Evolutionary conservation across 2,329 filamentous ascomycete species (phyloP), one percentile per base, ranked within the genome.

Genomic region (Ambrosiella beaveri): DNA sequence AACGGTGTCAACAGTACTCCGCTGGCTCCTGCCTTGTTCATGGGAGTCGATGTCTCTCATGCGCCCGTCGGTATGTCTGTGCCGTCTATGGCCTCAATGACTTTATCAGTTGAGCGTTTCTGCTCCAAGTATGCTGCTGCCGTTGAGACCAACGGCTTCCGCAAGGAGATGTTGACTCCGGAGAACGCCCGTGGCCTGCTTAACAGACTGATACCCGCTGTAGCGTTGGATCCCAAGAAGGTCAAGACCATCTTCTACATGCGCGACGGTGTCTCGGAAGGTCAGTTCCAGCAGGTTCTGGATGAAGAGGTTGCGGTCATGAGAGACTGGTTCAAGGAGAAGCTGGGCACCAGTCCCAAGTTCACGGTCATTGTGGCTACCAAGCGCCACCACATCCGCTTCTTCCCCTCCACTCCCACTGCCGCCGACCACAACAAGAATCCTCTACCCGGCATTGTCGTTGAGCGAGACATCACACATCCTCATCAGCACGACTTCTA

Each of bases 311-410:
- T 97, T 0, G 67, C 68, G 0, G 77, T 84, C 62, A 83, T 97
- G 70, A 86, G 84, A 69, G 68, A 73, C 0, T 71, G 73, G 35
- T 77, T 89, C 63, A 64, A 65, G 38, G 68, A 74, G 5, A 64
- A 67, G 2, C 57, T 54, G 1, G 62, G 63, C 1, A 63, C 81
- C 0, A 56, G 63, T 1, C 73, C 86, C 2, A 86, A 86, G 67
- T 83, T 96, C 65, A 89, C 89, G 0, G 88, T 95, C 9, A 80
- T 95, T 45, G 79, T 97, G 51, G 90, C 87, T 1, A 90, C 87
- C 1, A 98, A 98, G 76, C 85, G 93, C 2, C 93, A 98, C 64
- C 91, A 96, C 65, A 82, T 95, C 57, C 86, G 93, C 13, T 89
- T 95, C 68, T 97, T 97, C 73, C 91, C 93, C 0, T 15, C n/a